phyloP scores from a whole-genome alignment of 805 yeast genomes.

The Hanseniaspora singularis region DNA sequence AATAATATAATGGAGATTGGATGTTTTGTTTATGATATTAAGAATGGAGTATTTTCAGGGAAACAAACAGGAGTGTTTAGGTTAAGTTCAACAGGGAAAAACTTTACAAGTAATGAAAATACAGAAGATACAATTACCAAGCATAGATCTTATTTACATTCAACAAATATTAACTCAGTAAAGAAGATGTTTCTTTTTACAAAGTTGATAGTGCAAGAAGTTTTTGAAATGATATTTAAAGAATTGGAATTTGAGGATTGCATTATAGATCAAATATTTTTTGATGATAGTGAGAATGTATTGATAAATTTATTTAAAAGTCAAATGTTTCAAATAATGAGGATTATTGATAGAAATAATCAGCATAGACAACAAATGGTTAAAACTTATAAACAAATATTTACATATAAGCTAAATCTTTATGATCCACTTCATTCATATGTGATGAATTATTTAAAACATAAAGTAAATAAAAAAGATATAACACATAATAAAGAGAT shows the following conservation, averaged over 20 bases:
- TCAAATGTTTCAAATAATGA: constrained; percentile 11
- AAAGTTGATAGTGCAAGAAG: constrained; percentile 58
- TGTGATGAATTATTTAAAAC: constrained; percentile 53
- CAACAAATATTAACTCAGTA: constrained; percentile 63
- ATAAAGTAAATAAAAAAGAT: constrained; percentile 30
- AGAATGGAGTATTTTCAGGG: constrained; percentile 46
- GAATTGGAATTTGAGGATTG: constrained; percentile 30
- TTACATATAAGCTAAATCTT: constrained; percentile 42
- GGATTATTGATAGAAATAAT: constrained; percentile 4
- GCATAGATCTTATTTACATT: background rate
- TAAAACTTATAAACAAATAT: constrained; percentile 16
- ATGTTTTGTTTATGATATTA: constrained; percentile 63
- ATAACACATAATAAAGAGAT: constrained; percentile 54
- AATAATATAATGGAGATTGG: constrained; percentile 70
- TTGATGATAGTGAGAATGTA: background rate
- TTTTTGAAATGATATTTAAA: constrained; percentile 35
- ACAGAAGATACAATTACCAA: background rate
- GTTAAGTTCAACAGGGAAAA: constrained; percentile 37
- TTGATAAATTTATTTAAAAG: background rate
- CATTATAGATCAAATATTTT: background rate
- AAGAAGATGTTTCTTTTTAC: constrained; percentile 73
- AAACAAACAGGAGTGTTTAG: constrained; percentile 87
- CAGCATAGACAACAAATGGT: constrained; percentile 4
- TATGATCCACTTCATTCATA: constrained; percentile 83
- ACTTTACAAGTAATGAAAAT: constrained; percentile 3